Conservation (phyloP, 345 rosid genomes). For the Anacardium occidentale region DNA sequence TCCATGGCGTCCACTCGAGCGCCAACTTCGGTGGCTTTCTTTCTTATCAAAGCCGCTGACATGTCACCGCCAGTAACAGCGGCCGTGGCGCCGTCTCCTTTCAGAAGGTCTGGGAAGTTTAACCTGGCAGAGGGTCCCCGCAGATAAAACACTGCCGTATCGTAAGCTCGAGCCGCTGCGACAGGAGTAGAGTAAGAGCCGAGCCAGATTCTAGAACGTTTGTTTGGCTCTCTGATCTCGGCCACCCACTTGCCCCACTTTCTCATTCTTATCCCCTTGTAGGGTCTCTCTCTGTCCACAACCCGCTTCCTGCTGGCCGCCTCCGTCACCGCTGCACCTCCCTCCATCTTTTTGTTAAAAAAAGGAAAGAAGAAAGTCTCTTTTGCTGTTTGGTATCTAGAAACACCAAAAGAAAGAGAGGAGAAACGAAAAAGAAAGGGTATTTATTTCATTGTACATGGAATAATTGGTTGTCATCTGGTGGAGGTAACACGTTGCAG, state of each 20-base stretch:
- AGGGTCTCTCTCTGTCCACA: conserved; percentile 48
- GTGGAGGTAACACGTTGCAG: neutral
- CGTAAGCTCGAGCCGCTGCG: conserved; percentile 97
- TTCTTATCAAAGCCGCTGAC: conserved; percentile 84
- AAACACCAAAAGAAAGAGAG: conserved; percentile 16
- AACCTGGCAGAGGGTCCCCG: conserved; percentile 94
- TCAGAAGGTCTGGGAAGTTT: conserved; percentile 80
- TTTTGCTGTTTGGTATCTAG: neutral
- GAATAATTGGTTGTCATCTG: conserved; percentile 25
- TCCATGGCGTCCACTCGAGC: conserved; percentile 88
- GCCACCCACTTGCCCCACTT: conserved; percentile 99
- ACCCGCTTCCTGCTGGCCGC: conserved; percentile 17
- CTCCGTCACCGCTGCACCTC: conserved; percentile 31
- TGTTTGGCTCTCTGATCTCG: conserved; percentile 96
- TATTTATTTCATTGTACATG: neutral
- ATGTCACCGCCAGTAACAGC: conserved; percentile 44
- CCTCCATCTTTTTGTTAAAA: conserved; percentile 27
- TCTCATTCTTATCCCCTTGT: conserved; percentile 98
- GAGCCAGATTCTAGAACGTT: conserved; percentile 91
- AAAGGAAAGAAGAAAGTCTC: neutral
- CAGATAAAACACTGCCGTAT: conserved; percentile 88
- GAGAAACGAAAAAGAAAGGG: neutral
- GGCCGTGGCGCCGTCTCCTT: conserved; percentile 44
- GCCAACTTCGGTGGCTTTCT: conserved; percentile 89
- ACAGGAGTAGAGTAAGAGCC: conserved; percentile 92